Evolutionary conservation across 768 basidiomycete genomes (phyloP).

Genomic region (Boletus pseudopeckii): DNA sequence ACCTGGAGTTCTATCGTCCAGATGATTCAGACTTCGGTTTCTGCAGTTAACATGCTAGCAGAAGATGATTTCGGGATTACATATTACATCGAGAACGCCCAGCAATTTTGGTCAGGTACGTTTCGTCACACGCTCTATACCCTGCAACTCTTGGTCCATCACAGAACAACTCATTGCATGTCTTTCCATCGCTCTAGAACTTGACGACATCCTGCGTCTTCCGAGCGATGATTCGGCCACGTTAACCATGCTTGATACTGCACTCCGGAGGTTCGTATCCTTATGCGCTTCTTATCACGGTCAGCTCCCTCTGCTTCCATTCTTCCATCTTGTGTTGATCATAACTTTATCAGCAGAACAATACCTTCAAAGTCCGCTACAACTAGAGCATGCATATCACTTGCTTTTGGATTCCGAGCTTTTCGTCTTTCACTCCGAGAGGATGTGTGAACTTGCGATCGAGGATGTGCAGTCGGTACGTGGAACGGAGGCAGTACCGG

Average conservation of each 20-base stretch:
- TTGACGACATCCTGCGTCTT: constrained; percentile 77
- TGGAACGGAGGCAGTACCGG: neutral
- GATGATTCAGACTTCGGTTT: constrained; percentile 17
- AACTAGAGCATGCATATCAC: constrained; percentile 80
- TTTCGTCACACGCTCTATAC: constrained; percentile 7
- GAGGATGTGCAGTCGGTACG: constrained; percentile 66
- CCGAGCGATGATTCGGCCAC: constrained; percentile 58
- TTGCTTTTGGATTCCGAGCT: constrained; percentile 80
- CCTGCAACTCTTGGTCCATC: constrained; percentile 8
- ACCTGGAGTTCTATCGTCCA: constrained; percentile 2
- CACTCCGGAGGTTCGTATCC: constrained; percentile 70
- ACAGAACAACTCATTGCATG: constrained; percentile 2
- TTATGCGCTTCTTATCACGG: constrained; percentile 88
- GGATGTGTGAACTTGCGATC: constrained; percentile 81
- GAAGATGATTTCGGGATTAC: constrained; percentile 75
- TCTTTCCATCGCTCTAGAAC: constrained; percentile 49
- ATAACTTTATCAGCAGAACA: constrained; percentile 51
- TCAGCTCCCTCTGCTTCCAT: constrained; percentile 33
- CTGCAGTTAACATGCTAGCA: constrained; percentile 24
- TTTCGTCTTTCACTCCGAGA: constrained; percentile 86
- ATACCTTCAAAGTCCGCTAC: constrained; percentile 79
- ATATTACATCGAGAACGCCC: constrained; percentile 78
- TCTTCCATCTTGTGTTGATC: constrained; percentile 4
- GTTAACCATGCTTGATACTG: constrained; percentile 72
- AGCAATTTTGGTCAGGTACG: constrained; percentile 90